Base-by-base conservation (phyloP, 495 filamentous ascomycete species). In the Talaromyces nanjingensis region DNA sequence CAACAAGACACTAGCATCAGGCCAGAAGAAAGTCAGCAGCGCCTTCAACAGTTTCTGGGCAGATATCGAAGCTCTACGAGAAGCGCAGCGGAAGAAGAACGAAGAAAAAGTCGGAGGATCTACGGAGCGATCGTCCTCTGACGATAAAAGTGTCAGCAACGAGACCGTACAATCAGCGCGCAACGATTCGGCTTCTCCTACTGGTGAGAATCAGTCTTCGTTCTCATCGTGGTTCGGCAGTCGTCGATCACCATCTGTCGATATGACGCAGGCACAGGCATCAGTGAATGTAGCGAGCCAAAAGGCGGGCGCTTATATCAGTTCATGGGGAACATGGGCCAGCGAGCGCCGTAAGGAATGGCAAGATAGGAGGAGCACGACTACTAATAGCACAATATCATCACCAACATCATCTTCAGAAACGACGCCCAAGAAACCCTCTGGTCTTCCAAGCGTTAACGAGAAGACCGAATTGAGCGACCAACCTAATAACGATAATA, bases 281-380 rank as follows among this genome's bases (percentile, higher is more conserved):
- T 82, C 87, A 5, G 83, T 87, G 14, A 82, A 80, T 63, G 86
- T 86, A 1, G 90, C 89, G 0, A 77, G 88, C 9, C 83, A 87
- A 66, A 88, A 87, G 65, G 93, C 93, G 9, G 84, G 91, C 18
- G 89, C 93, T 5, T 98, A 97, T 68, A 81, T 98, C 56, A 92
- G 88, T 58, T 96, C 91, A 27, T 98, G 96, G 96, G 88, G 92
- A n/a, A 77, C 85, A 2, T 98, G 94, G 94, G 93, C 93, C 6
- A 87, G 86, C 31, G 93, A 98, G 75, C 96, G 96, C 76, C 81
- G 89, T 56, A 91, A 89, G 69, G 79, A 79, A 56, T 83, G 79
- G 82, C 79, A 80, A 60, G 76, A 81, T 27, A 77, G 76, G 62
- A 76, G 73, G 63, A 64, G 34, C 20, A 58, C 20, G 3, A 22